Conservation (phyloP, 192 early-diverging fungal genomes). For the Phycomyces nitens region DNA sequence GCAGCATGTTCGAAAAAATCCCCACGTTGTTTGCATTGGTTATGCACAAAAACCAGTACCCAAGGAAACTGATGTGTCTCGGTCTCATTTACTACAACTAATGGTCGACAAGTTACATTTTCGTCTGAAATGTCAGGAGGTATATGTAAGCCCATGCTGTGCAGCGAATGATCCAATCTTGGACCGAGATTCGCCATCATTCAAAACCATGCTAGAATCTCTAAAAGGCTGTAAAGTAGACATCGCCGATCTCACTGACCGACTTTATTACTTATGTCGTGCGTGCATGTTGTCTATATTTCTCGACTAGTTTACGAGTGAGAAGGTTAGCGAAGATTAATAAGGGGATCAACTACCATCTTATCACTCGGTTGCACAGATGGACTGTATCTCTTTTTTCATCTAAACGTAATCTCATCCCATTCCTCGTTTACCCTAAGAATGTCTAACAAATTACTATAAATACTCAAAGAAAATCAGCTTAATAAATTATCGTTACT, state of each 20-base stretch:
- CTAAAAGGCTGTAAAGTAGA: neutral
- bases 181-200: neutral
- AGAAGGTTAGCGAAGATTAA: too few species aligned
- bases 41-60: neutral
- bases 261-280: neutral
- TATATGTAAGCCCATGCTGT: slow-evolving; percentile 2
- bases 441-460: too few species aligned
- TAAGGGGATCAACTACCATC: too few species aligned
- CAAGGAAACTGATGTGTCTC: neutral
- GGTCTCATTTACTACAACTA: neutral
- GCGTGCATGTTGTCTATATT: too few species aligned
- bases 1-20: neutral
- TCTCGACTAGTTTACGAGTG: too few species aligned
- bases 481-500: too few species aligned
- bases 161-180: neutral
- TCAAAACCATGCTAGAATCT: neutral
- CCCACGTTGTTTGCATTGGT: neutral
- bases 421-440: too few species aligned
- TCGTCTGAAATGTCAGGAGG: slow-evolving; percentile 1
- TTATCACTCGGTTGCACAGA: too few species aligned
- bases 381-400: too few species aligned
- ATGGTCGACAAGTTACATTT: slow-evolving; percentile 1
- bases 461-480: too few species aligned
- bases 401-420: too few species aligned
- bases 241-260: neutral